Base-by-base conservation (phyloP, 1,284 basidiomycete genomes). In the Puccinia triticina region DNA sequence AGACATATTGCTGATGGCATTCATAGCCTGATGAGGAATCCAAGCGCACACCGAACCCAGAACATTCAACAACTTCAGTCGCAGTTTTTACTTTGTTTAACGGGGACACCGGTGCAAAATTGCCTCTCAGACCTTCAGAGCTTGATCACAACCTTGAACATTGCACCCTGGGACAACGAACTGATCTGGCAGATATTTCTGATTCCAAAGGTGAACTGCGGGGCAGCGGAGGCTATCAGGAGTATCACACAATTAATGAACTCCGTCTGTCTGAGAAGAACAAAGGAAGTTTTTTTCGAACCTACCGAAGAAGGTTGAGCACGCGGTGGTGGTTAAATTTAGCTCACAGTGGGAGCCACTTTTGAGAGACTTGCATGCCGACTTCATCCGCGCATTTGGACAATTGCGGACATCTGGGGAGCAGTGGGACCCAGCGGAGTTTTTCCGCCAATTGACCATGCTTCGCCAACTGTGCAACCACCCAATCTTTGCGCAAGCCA, bases 71-170 rank as follows among this genome's bases (percentile, higher is more conserved):
- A 86, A 37, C 84, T 87, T 4, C 84, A 85, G 10, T 85, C 86
- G 0, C 83, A 85, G 29, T 84, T 86, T n/a, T 83, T 86, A 10
- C 82, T 86, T 59, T 86, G 85, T 40, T 83, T 87, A 21, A 87
- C 86, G 2, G 86, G 86, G 21, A 87, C 86, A 26, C 86, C 86
- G 14, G 85, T 87, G 23, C 86, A 87, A 80, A 87, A 87, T 83
- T 83, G 84, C 16, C 83, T 86, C 57, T 85, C 86, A 82, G 86
- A 87, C 48, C 83, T 87, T 7, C 87, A 85, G 55, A 84, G 86
- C 7, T 83, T 86, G 48, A 82, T 87, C 18, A 18, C 18, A 16
- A 18, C 26, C 2, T 64, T 64, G 26, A 64, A 64, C 2, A 64
- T 64, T 29, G 14, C 59, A 64, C 59, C 59, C 2, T 64, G 59